Evolutionary conservation across 495 filamentous ascomycete species (phyloP).

Genomic region (Eremomyces bilateralis): DNA sequence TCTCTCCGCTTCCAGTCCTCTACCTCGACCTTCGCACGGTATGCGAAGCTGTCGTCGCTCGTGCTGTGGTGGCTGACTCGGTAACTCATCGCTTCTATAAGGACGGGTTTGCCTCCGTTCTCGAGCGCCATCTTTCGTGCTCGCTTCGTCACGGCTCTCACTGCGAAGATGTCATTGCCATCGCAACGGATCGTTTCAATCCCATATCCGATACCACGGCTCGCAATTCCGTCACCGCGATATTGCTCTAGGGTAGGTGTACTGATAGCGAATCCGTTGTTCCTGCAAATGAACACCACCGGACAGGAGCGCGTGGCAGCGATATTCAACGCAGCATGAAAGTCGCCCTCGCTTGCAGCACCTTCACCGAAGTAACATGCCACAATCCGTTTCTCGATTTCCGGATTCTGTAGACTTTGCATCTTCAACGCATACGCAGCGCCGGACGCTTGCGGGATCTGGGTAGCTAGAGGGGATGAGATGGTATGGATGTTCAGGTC

Average conservation of each 20-base stretch:
- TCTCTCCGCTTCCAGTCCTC: conserved; percentile 96
- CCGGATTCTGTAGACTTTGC: conserved; percentile 52
- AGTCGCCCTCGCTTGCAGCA: conserved; percentile 93
- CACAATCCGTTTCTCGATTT: conserved; percentile 38
- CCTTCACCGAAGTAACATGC: conserved; percentile 94
- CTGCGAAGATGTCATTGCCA: conserved; percentile 92
- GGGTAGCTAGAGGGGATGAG: conserved; percentile 79
- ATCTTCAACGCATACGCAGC: conserved; percentile 90
- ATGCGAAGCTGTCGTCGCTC: conserved; percentile 91
- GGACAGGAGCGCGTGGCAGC: conserved; percentile 85
- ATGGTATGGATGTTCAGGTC: conserved; percentile 80
- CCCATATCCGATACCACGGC: conserved; percentile 83
- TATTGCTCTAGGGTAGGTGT: conserved; percentile 94
- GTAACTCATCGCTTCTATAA: conserved; percentile 96
- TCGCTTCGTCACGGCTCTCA: conserved; percentile 60
- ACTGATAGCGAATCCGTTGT: conserved; percentile 92
- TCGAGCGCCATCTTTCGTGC: conserved; percentile 58
- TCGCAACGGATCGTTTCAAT: conserved; percentile 95
- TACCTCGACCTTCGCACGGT: conserved; percentile 81
- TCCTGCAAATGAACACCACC: conserved; percentile 85
- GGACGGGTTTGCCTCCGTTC: conserved; percentile 55
- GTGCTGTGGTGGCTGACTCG: conserved; percentile 95
- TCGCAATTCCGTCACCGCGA: conserved; percentile 89
- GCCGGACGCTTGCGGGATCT: conserved; percentile 85
- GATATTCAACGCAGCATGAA: conserved; percentile 92